Percentiles rank a stretch among this genome's conserved stretches.
Evolutionary conservation across 306 rosid genomes (phyloP).

Genomic region (Casuarina glauca): DNA sequence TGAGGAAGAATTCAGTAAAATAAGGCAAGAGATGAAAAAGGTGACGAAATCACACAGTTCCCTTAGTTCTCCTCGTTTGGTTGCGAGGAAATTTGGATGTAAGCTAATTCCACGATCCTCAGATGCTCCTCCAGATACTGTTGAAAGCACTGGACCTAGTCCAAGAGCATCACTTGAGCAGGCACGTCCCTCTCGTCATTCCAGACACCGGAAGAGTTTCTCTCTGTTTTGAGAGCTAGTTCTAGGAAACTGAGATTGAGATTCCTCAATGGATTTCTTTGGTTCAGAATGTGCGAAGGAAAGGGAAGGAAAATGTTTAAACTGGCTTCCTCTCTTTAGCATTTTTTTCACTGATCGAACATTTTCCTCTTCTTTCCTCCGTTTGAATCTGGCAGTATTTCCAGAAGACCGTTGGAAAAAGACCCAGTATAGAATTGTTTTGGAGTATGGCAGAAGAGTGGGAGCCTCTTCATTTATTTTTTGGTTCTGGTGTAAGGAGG

Average conservation of each 20-base stretch:
- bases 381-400: conserved; percentile 33
- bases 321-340: conserved; percentile 17
- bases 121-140: conserved; percentile 67
- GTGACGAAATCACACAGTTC: conserved; percentile 67
- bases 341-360: conserved; percentile 27
- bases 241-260: conserved; percentile 26
- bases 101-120: conserved; percentile 70
- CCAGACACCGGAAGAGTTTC: conserved; percentile 60
- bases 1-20: conserved; percentile 76
- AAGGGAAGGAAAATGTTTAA: conserved; percentile 55
- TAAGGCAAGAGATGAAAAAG: conserved; percentile 86
- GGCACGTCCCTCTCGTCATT: conserved; percentile 45
- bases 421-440: not conserved
- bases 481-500: conserved; percentile 22
- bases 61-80: conserved; percentile 61
- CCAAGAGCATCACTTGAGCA: conserved; percentile 67
- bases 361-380: conserved; percentile 62
- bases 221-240: conserved; percentile 45
- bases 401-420: conserved; percentile 22
- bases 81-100: conserved; percentile 66
- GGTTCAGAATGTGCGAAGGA: conserved; percentile 46
- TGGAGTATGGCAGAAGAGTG: conserved; percentile 5
- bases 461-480: conserved; percentile 28
- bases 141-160: conserved; percentile 44
- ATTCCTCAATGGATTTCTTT: conserved; percentile 37